Evolutionary conservation across 192 early-diverging fungal species (phyloP), one percentile per base, ranked within the genome.

Genomic region (Linnemannia schmuckeri): DNA sequence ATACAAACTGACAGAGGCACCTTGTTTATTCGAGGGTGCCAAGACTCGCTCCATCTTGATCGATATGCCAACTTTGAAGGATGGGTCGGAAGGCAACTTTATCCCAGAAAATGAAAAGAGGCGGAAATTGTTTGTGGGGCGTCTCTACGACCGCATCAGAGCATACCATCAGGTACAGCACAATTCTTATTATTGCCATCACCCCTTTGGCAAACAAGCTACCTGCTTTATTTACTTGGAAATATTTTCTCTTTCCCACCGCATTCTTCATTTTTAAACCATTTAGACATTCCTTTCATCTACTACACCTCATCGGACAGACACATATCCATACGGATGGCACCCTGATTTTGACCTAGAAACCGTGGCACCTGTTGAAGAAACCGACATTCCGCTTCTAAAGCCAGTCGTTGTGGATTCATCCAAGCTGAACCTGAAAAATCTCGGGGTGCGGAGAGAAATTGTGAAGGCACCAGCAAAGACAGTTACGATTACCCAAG

Each of bases 291-390:
- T 87, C 54, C 76, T 87, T 22, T 30, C 30, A 3, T 81, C 85
- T 1, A 81, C 79, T 3, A 78, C 42, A 2, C 79, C 85, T 13
- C 55, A 75, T 27, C 52, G 85, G n/a, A 81, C 75, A 37, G 72
- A 87, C 54, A 77, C 79, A 33, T 81, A 69, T 12, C 85, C 85
- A 27, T 75, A 74, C 30, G 33, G 30, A 41, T 87, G 85, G 85
- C 85, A 87, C 52, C 76, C 79, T 18, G 85, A 81, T 33, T 87
- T 87, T 81, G 76, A 87, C 55, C 30, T 87, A 30, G 85, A 87
- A 68, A 81, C 63, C 27, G 85, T 87, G 27, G 10, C 75, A 18
- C 42, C 70, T 33, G 68, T 87, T 52, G 79, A 74, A 24, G 85
- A 87, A 52, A 24, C 70, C 24, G 75, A 80, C 17, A 40, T 87